Base-by-base conservation (phyloP, 371 early-diverging fungal genomes). In the Syncephalastrum sp. region DNA sequence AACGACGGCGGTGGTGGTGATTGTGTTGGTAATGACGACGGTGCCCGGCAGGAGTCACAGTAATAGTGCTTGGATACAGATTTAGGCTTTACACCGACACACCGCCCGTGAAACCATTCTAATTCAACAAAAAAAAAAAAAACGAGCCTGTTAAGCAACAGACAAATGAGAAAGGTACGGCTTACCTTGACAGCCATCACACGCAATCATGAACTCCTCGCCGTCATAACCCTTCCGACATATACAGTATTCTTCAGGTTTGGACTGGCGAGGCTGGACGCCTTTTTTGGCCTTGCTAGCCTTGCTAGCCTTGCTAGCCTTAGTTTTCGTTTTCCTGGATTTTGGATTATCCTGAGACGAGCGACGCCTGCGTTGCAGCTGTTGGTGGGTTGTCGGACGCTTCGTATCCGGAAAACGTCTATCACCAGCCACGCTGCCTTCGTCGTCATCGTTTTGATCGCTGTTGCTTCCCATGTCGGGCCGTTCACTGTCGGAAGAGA, bases 21-120 rank as follows among this genome's bases (percentile, higher is more conserved):
- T 16, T 7, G 47, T 16, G 47, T 5, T 7, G 47, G 47, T 14
- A 23, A 7, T 46, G 47, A 15, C 12, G 47, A 23, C 6, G 47
- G 47, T 46, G 47, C 47, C 19, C 42, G 27, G 45, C 84, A 83
- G 15, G 66, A 63, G 25, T 69, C 68, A 50, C 84, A 83, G 57
- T 69, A 79, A 51, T 79, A 83, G 49, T 82, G 76, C 23, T 76
- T 75, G 16, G 67, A 72, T 2, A 75, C 73, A 12, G 71, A 67
- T 54, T 81, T 81, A 1, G 82, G 79, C 43, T 63, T 71, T 42
- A 87, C 59, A 21, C 82, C 83, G 10, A 89, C 85, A 60, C 91
- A 91, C 21, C 68, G 68, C 3, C 91, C 91, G 73, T 91, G 91
- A 69, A 85, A 89, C 91, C 91, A 91, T 69, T 83, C 84, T 83